These are phyloP conservation scores for Petasospora rhodanensis DNA, from an alignment of 1,139 yeast genomes.

Conservation along the genomic window DNA sequence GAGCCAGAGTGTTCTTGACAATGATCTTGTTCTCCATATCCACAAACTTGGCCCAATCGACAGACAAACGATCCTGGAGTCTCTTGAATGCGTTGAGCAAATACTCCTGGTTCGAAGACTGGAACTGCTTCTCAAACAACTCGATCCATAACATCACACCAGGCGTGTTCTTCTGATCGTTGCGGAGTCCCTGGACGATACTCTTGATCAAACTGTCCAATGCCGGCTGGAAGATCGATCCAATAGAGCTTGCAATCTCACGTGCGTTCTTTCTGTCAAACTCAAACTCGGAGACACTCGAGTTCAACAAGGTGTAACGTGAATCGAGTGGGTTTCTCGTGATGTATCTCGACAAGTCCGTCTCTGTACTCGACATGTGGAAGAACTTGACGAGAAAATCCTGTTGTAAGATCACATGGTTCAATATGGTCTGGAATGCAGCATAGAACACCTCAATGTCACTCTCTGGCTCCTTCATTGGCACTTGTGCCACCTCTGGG, in stretches of 20 bases:
- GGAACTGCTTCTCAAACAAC: slow-evolving; percentile 32
- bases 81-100: slow-evolving; percentile 49
- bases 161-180: slow-evolving; percentile 38
- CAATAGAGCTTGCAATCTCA: slow-evolving; percentile 48
- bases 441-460: slow-evolving; percentile 15
- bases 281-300: slow-evolving; percentile 37
- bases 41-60: slow-evolving; percentile 57
- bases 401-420: slow-evolving; percentile 54
- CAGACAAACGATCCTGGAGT: slow-evolving; percentile 46
- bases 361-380: slow-evolving; percentile 49
- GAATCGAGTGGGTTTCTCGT: slow-evolving; percentile 24
- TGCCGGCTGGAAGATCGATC: slow-evolving; percentile 50
- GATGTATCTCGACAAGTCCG: slow-evolving; percentile 47
- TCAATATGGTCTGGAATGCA: slow-evolving; percentile 32
- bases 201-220: slow-evolving; percentile 39
- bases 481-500: too few species aligned
- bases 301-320: slow-evolving; percentile 14
- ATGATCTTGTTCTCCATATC: slow-evolving; percentile 50
- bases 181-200: slow-evolving; percentile 30
- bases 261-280: slow-evolving; percentile 52
- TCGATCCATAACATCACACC: slow-evolving; percentile 40
- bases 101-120: slow-evolving; percentile 64
- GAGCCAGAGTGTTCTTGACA: slow-evolving; percentile 46
- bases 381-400: slow-evolving; percentile 61
- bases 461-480: too few species aligned